These are phyloP conservation scores for Hirsutella rhossiliensis DNA, from an alignment of 2,329 filamentous ascomycete genomes.

Conservation along the genomic window DNA sequence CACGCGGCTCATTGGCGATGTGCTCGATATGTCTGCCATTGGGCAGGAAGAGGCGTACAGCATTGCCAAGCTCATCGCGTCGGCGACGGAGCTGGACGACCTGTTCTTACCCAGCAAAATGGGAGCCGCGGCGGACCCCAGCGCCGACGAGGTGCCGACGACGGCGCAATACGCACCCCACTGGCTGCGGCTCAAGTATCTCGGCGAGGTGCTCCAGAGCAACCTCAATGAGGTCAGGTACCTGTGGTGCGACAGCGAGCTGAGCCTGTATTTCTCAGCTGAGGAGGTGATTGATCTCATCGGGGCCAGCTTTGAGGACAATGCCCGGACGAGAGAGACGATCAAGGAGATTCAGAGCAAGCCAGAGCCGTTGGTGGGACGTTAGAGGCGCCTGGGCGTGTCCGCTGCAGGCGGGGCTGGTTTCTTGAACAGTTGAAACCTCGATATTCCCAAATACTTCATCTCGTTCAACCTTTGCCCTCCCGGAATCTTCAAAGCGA, in stretches of 20 bases:
- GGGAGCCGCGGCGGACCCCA: conserved; percentile 11
- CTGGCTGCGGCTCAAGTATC: conserved; percentile 53
- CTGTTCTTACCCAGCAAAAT: conserved; percentile 40
- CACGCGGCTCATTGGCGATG: conserved; percentile 46
- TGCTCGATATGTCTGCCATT: conserved; percentile 49
- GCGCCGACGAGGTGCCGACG: conserved; percentile 31
- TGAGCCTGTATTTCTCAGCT: conserved; percentile 49
- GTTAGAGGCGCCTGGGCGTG: neutral
- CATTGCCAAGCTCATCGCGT: conserved; percentile 45
- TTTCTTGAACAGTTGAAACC: too few relatives aligned
- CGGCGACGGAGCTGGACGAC: conserved; percentile 45
- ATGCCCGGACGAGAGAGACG: conserved; percentile 43
- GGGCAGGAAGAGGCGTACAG: conserved; percentile 52
- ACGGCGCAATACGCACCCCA: conserved; percentile 49
- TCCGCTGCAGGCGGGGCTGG: too few relatives aligned
- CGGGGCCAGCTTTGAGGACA: conserved; percentile 52
- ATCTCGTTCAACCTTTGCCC: too few relatives aligned
- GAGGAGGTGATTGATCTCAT: conserved; percentile 52
- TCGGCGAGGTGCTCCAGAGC: conserved; percentile 53
- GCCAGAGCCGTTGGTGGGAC: conserved; percentile 24
- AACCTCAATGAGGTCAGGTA: conserved; percentile 52
- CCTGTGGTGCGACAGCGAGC: conserved; percentile 53
- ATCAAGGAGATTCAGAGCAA: conserved; percentile 45
- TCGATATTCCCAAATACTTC: too few relatives aligned
- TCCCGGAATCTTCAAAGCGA: neutral